Percentiles rank a stretch among this genome's conserved stretches.
phyloP scores from a whole-genome alignment of 2,329 filamentous ascomycete species.

The Colletotrichum sp. region DNA sequence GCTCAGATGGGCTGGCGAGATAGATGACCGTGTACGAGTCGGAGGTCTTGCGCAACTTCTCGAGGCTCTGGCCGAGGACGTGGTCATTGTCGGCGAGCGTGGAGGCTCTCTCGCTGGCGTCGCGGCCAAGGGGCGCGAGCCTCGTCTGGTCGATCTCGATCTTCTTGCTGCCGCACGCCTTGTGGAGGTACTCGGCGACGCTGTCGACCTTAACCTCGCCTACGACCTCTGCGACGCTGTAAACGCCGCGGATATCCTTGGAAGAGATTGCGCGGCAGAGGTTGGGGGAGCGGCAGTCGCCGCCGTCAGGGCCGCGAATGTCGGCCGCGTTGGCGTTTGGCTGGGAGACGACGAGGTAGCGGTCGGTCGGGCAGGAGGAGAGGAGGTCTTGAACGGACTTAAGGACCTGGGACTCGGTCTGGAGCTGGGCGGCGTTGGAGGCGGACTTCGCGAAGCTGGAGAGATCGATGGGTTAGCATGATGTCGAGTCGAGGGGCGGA shows the following conservation, averaged over 20 bases:
- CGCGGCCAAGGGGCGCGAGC: constrained; percentile 43
- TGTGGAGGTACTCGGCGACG: constrained; percentile 48
- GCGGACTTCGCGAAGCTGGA: constrained; percentile 36
- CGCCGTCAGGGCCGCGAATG: constrained; percentile 53
- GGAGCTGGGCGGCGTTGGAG: constrained; percentile 46
- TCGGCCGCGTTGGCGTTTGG: constrained; percentile 75
- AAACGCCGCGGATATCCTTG: constrained; percentile 41
- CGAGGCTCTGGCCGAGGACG: constrained; percentile 55
- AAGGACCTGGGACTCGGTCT: constrained; percentile 51
- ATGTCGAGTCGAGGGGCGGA: not conserved
- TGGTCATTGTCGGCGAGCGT: constrained; percentile 54
- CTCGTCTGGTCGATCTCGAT: constrained; percentile 43
- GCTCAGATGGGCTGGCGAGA: constrained; percentile 64
- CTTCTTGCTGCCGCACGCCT: constrained; percentile 46
- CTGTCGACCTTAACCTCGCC: constrained; percentile 48
- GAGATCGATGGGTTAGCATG: not conserved
- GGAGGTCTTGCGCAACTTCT: constrained; percentile 34
- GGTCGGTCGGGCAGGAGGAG: constrained; percentile 71
- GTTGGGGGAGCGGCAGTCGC: constrained; percentile 56
- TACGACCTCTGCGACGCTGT: constrained; percentile 62
- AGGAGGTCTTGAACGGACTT: constrained; percentile 57
- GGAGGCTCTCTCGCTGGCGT: constrained; percentile 42
- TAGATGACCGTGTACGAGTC: constrained; percentile 78
- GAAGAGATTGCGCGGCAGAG: constrained; percentile 47
- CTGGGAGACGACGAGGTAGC: constrained; percentile 81